A percentile compares a stretch with the other conserved stretches of the same genome.
Evolutionary conservation across 2,329 filamentous ascomycete genomes (phyloP).

Genomic region (Phyllosticta citrichinensis): DNA sequence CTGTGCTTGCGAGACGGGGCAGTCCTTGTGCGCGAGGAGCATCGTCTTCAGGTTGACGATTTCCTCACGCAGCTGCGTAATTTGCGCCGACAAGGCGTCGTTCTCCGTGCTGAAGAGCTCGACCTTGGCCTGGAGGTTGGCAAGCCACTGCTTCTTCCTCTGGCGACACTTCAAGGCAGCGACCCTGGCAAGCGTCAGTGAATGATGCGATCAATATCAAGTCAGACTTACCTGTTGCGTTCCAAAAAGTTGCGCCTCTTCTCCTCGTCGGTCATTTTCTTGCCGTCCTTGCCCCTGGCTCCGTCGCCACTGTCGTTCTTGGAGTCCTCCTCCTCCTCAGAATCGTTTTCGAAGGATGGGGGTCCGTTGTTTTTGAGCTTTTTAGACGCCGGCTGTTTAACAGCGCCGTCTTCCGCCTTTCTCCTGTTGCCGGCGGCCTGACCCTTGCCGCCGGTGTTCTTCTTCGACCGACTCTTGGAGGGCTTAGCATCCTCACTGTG

Average conservation of each 20-base stretch:
- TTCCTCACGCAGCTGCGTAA: slow-evolving; percentile 78
- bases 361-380: slow-evolving; percentile 56
- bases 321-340: slow-evolving; percentile 32
- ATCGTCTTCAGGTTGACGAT: slow-evolving; percentile 92
- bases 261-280: slow-evolving; percentile 97
- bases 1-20: slow-evolving; percentile 82
- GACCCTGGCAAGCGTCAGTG: slow-evolving; percentile 51
- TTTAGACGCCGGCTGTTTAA: slow-evolving; percentile 59
- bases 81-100: slow-evolving; percentile 72
- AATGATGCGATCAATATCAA: background rate
- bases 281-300: slow-evolving; percentile 42
- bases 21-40: slow-evolving; percentile 90
- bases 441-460: slow-evolving; percentile 25
- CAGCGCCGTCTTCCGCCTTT: slow-evolving; percentile 63
- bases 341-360: slow-evolving; percentile 35
- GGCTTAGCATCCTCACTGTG: slow-evolving; percentile 55
- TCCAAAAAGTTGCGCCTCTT: slow-evolving; percentile 98
- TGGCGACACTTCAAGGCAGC: slow-evolving; percentile 95
- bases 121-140: slow-evolving; percentile 87
- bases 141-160: slow-evolving; percentile 97
- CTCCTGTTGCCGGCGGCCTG: slow-evolving; percentile 42
- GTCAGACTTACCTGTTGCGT: slow-evolving; percentile 67
- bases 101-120: slow-evolving; percentile 90
- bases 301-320: slow-evolving; percentile 23
- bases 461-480: slow-evolving; percentile 38